Base-by-base conservation (phyloP, 768 basidiomycete species). In the Bullera alba region DNA sequence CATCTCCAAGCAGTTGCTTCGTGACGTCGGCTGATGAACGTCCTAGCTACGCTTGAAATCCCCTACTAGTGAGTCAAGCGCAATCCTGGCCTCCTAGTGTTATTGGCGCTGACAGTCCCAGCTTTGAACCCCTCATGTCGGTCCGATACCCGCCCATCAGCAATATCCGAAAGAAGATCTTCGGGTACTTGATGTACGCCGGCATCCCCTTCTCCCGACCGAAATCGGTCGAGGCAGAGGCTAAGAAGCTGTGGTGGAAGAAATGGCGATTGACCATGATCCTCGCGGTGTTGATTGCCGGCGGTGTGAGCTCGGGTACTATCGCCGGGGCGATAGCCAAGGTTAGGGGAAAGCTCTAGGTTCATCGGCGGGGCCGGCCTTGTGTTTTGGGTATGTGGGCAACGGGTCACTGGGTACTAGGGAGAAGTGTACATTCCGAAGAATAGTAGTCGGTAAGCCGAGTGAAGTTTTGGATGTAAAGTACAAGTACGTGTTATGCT, bases 101-200 rank as follows among this genome's bases (percentile, higher is more conserved):
- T 5, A 29, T 53, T 7, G 22, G 37, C 22, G 42, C 53, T 5
- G 27, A 50, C 25, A n/a, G 8, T 21, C 12, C 25, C 50, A 72
- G 65, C 47, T 46, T 68, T 21, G 70, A 72, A 46, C 52, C 58
- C 3, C 29, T 69, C 30, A 67, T 67, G 60, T 49, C 56, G 1
- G 46, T 66, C 21, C 63, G 70, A 39, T 72, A 72, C 50, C 70
- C 70, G 2, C 65, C 65, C 3, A 25, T 64, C 19, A 28, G 57
- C 0, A 29, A 34, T 2, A 29, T 46, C 23, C 30, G 27, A 12
- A 28, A 45, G 22, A 38, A n/a, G 1, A 15, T 67, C 8, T 44
- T 52, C 54, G 48, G 48, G 16, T 46, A 50, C 25, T 27, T 61
- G 0, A 43, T 64, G 1, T 39, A 21, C 37, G 7, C 48, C 2